These are phyloP conservation scores for Panicum miliaceum DNA, from an alignment of 176 grass and related monocot species.

Conservation along the genomic window DNA sequence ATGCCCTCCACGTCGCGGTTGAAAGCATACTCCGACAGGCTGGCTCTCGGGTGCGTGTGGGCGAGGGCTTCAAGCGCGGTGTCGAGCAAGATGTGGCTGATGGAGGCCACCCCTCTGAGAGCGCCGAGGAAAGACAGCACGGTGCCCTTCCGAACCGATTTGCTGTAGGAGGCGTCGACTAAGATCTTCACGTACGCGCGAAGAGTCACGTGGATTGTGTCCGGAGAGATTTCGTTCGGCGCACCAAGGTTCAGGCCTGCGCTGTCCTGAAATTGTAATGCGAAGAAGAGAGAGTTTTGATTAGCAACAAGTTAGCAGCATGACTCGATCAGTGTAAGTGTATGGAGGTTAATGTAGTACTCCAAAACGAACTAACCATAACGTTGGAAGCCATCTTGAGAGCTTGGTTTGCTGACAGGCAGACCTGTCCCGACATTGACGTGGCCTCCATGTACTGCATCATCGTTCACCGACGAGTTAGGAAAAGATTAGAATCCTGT, in stretches of 20 bases:
- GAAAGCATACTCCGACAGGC: conserved; percentile 31
- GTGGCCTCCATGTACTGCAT: conserved; percentile 36
- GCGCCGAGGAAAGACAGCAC: background rate
- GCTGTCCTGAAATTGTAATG: background rate
- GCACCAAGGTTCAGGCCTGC: background rate
- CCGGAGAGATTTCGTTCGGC: conserved; percentile 12
- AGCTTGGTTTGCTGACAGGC: background rate
- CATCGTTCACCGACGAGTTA: conserved; percentile 6
- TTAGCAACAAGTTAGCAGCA: background rate
- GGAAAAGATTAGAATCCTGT: no score
- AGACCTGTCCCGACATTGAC: conserved; percentile 28
- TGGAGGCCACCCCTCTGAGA: conserved; percentile 13
- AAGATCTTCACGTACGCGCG: background rate
- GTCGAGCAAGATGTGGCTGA: conserved; percentile 40
- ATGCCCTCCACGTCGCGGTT: conserved; percentile 26
- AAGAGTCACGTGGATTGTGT: conserved; percentile 17
- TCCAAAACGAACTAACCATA: conserved; percentile 17
- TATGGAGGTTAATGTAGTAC: background rate
- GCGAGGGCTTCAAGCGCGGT: conserved; percentile 27
- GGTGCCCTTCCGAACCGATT: background rate
- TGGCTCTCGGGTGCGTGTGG: background rate
- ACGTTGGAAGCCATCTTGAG: conserved; percentile 23
- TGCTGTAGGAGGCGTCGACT: background rate
- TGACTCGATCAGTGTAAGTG: no score
- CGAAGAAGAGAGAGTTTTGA: background rate